These are phyloP conservation scores for Castanospermum australe DNA, from an alignment of 306 rosid genomes.

Conservation along the genomic window DNA sequence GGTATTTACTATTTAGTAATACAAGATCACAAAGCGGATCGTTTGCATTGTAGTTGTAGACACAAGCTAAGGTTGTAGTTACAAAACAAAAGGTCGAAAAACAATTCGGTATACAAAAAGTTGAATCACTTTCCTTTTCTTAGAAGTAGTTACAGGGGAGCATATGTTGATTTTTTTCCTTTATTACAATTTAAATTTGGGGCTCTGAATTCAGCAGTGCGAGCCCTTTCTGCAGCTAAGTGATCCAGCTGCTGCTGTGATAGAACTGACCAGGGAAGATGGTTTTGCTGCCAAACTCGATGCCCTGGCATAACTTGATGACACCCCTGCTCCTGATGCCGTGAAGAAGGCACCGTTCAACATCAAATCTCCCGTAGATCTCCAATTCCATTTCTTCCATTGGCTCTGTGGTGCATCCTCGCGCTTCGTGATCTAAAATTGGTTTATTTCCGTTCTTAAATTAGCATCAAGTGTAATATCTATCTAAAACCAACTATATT, in stretches of 20 bases:
- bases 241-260: constrained; percentile 76
- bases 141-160: constrained; percentile 35
- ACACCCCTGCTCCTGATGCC: constrained; percentile 69
- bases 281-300: constrained; percentile 83
- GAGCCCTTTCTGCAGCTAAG: constrained; percentile 69
- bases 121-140: constrained; percentile 11
- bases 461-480: neutral
- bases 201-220: constrained; percentile 44
- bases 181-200: constrained; percentile 15
- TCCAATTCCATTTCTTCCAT: constrained; percentile 97
- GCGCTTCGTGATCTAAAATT: constrained; percentile 62
- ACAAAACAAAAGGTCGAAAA: constrained; percentile 16
- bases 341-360: constrained; percentile 86
- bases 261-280: constrained; percentile 56
- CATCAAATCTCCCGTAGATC: constrained; percentile 73
- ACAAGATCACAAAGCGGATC: neutral
- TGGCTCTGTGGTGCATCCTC: constrained; percentile 50
- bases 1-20: neutral
- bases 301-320: constrained; percentile 80
- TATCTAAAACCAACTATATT: neutral
- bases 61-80: constrained; percentile 60
- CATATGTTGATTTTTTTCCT: constrained; percentile 14
- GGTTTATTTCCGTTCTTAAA: neutral
- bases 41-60: neutral
- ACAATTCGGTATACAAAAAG: constrained; percentile 32